Base-by-base conservation (phyloP, 2,329 filamentous ascomycete species). In the Xylariaceae sp. region DNA sequence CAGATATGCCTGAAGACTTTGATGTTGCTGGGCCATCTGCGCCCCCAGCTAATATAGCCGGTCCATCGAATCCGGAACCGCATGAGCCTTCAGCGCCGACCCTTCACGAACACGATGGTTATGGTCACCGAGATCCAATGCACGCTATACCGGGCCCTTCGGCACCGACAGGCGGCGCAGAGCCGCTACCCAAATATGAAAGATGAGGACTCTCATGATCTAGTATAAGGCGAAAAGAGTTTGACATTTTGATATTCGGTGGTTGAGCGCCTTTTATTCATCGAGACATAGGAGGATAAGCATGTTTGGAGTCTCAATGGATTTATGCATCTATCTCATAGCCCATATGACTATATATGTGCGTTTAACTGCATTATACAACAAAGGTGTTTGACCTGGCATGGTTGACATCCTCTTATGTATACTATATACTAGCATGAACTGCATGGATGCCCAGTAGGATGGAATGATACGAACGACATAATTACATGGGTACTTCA, bases 121-220 rank as follows among this genome's bases (percentile, higher is more conserved):
- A 54, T 34, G 53, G 42, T 17, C 35, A 37, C 44, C 60, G 35
- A 42, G 62, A 47, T 49, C 49, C 47, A 49, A 62, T 55, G 42
- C 55, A 45, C 72, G 82, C 34, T 71, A 81, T 41, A 71, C 77
- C 49, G 69, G 78, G 45, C 69, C 75, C 51, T 64, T 70, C 56
- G 44, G 54, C 40, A 43, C 51, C 44, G 38, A n/a, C 45, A 32
- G 31, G 44, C 12, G 15, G 46, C 19, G 42, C 44, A 31, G 63
- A 65, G 43, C 62, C 53, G 11, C 48, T 65, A 37, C 63, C 63
- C 12, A 59, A 49, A 48, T 65, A 65, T 41, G 62, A 64, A 45
- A 53, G 62, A 48, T 65, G 49, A 59, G 22, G 6, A 26, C 22
- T 6, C 22, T 11, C 11, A 26, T 11, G 22, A 11, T 11, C 6